Evolutionary conservation across 2,329 filamentous ascomycete genomes (phyloP), one percentile per base, ranked within the genome.

Genomic region (Colletotrichum sp.): DNA sequence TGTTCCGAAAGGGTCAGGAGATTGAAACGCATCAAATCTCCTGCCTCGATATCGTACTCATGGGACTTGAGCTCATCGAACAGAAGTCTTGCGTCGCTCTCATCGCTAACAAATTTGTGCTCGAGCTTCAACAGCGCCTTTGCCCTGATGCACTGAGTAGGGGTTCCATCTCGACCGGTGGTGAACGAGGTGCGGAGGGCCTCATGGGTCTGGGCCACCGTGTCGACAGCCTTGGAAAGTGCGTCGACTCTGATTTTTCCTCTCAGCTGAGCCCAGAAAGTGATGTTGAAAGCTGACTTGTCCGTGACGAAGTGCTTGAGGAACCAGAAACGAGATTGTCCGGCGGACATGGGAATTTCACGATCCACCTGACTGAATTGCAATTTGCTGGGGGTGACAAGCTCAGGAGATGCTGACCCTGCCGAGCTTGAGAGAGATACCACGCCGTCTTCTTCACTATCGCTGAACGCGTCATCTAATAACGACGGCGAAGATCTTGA

Each of bases 241-340:
- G 80, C 71, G 11, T 77, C 72, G 19, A 85, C 49, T 2, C 76
- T 67, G 1, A 89, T 61, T 4, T 67, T 71, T 0, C 87, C 87
- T 2, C 44, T 79, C 6, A 89, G 49, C 3, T 80, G 74, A 66
- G 82, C 80, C 1, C 65, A 79, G 2, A 82, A 77, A 2, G 85
- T 82, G 34, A 85, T 80, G 76, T 90, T 90, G 75, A 83, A 85
- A 4, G 84, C 83, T 0, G 83, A 85, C 13, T 80, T 80, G 62
- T 88, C 83, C 7, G 85, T 72, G 3, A 87, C 29, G 3, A 79
- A 80, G 15, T 79, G 72, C 4, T 76, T 76, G 3, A 85, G 75
- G 71, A 87, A 86, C 85, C 85, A 89, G 77, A 88, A 86, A 0
- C 86, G 79, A 15, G 64, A 66, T 52, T 66, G 64, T 3, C 64